A percentile compares a stretch with the other conserved stretches of the same genome.
phyloP scores from a whole-genome alignment of 768 basidiomycete genomes.

The Daedalea quercina region DNA sequence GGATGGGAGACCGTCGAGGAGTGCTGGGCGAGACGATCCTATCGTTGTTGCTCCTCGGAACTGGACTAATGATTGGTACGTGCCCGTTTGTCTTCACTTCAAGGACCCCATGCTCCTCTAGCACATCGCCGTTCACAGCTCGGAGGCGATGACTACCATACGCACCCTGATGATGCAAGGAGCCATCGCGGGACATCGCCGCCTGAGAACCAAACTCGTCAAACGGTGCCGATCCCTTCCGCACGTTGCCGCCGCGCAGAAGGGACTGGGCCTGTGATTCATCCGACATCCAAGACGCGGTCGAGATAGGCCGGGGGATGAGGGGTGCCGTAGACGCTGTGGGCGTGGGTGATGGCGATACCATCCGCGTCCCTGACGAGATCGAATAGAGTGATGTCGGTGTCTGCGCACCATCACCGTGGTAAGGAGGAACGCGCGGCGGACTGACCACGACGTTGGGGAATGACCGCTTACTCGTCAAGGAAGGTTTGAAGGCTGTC shows the following conservation, averaged over 20 bases:
- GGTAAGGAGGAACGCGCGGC: conserved; percentile 5
- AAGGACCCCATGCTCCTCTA: background rate
- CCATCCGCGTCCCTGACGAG: background rate
- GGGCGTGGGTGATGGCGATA: background rate
- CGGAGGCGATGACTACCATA: background rate
- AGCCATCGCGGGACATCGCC: background rate
- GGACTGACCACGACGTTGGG: conserved; percentile 27
- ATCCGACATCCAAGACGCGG: conserved; percentile 4
- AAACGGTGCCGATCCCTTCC: conserved; percentile 20
- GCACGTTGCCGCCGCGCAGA: conserved; percentile 15
- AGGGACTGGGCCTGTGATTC: background rate
- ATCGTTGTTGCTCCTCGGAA: conserved; percentile 1
- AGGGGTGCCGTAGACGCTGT: background rate
- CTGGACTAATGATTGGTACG: background rate
- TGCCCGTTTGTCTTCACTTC: background rate
- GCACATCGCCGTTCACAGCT: background rate
- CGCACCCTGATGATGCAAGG: background rate
- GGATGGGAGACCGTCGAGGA: conserved; percentile 1
- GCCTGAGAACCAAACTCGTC: conserved; percentile 4
- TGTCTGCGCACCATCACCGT: background rate
- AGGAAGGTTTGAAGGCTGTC: conserved; percentile 11
- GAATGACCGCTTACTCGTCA: conserved; percentile 13
- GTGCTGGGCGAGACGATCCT: conserved; percentile 3
- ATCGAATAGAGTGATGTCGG: conserved; percentile 1
- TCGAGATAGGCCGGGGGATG: conserved; percentile 8